Evolutionary conservation across 257 asterid genomes (phyloP).

Genomic region (Nicotiana benthamiana): DNA sequence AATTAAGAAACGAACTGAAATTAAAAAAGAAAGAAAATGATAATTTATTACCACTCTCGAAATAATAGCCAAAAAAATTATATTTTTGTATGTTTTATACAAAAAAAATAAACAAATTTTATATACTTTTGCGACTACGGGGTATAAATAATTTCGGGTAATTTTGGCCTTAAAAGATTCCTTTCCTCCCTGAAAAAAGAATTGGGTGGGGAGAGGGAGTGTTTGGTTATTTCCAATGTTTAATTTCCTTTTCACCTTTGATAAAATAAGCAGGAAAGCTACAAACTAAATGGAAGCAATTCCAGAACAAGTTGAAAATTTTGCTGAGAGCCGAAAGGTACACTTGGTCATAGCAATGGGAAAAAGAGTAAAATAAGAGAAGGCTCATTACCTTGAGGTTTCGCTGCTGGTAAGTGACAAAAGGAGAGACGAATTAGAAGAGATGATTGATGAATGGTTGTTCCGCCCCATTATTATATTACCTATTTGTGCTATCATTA

Average conservation of each 20-base stretch:
- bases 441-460: conserved; percentile 33
- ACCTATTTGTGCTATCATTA: conserved; percentile 8
- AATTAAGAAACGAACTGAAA: no score
- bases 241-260: background rate
- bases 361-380: conserved; percentile 13
- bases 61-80: no score
- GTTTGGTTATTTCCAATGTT: background rate
- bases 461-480: conserved; percentile 45
- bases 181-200: no score
- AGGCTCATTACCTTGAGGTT: conserved; percentile 38
- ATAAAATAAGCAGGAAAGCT: background rate
- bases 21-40: no score
- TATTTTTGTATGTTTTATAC: no score
- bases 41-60: no score
- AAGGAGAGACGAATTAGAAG: conserved; percentile 34
- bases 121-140: no score
- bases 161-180: no score
- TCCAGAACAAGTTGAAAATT: background rate
- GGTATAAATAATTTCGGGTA: no score
- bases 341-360: background rate
- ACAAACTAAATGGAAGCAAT: background rate
- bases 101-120: no score
- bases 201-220: background rate
- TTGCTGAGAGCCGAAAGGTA: background rate
- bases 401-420: conserved; percentile 44